Percentiles rank a stretch among this genome's conserved stretches.
Evolutionary conservation across 2,329 filamentous ascomycete species (phyloP).

Genomic region (Scedosporium boydii): DNA sequence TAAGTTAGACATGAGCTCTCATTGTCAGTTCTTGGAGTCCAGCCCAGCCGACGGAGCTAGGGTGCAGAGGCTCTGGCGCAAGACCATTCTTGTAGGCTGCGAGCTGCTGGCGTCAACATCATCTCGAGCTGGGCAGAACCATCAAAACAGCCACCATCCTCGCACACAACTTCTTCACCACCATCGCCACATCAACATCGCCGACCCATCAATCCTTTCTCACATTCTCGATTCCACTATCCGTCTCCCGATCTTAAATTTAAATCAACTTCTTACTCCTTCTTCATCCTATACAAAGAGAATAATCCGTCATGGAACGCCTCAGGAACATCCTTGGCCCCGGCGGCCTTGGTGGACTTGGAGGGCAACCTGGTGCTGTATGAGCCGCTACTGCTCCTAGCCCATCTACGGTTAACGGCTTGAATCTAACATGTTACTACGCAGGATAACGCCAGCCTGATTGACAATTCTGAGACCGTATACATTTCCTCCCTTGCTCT

Average conservation of each 20-base stretch:
- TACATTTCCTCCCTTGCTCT: slow-evolving; percentile 97
- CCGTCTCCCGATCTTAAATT: not conserved
- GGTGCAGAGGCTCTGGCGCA: not conserved
- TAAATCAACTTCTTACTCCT: not conserved
- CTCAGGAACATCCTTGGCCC: slow-evolving; percentile 82
- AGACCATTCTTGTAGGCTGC: slow-evolving; percentile 15
- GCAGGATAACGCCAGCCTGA: slow-evolving; percentile 84
- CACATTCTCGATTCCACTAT: slow-evolving; percentile 1
- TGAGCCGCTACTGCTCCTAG: not conserved
- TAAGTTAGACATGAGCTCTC: no score
- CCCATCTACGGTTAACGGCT: not conserved
- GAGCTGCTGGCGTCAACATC: slow-evolving; percentile 23
- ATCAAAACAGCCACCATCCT: not conserved
- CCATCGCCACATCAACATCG: not conserved
- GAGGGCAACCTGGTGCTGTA: slow-evolving; percentile 26
- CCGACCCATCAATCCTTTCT: not conserved
- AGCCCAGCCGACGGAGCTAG: no score
- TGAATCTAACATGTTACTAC: not conserved
- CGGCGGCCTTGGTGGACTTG: slow-evolving; percentile 53
- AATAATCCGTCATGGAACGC: slow-evolving; percentile 62
- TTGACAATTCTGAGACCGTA: slow-evolving; percentile 98
- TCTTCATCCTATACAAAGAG: not conserved
- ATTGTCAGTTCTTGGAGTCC: no score
- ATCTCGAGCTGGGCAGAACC: slow-evolving; percentile 6
- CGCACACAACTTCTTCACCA: not conserved